These are phyloP conservation scores for Anaeramoeba flamelloides DNA, from an alignment of 78 protist genomes.

Conservation along the genomic window DNA sequence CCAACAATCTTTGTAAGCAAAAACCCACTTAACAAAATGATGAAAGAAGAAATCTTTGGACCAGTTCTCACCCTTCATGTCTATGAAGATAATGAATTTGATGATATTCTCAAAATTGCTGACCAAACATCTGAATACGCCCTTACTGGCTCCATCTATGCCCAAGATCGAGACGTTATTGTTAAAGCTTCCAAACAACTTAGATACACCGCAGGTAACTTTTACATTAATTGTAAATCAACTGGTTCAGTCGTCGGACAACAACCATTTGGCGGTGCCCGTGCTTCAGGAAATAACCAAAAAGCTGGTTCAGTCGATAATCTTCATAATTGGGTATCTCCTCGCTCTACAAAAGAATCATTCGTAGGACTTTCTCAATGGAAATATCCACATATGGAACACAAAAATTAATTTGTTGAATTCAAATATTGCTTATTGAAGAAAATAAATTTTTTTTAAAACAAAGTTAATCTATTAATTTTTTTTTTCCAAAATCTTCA, in stretches of 20 bases:
- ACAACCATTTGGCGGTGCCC: constrained; percentile 53
- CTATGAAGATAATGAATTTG: constrained; percentile 26
- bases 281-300: constrained; percentile 77
- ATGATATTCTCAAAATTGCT: constrained; percentile 7
- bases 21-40: constrained; percentile 42
- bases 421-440: too few relatives aligned
- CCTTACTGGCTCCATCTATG: constrained; percentile 64
- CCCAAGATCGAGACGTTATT: constrained; percentile 19
- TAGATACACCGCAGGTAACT: constrained; percentile 64
- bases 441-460: too few relatives aligned
- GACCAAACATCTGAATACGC: constrained; percentile 57
- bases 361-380: constrained; percentile 4
- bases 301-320: constrained; percentile 63
- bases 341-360: constrained; percentile 68
- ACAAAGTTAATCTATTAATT: too few relatives aligned
- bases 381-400: constrained; percentile 16
- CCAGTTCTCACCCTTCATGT: constrained; percentile 71
- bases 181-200: constrained; percentile 17
- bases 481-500: too few relatives aligned
- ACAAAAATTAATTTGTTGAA: too few relatives aligned
- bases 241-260: constrained; percentile 92
- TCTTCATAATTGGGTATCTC: constrained; percentile 49
- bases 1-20: constrained; percentile 62
- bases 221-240: constrained; percentile 79
- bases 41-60: constrained; percentile 80